Evolutionary conservation across 768 basidiomycete species (phyloP).

Genomic region (Calocera cornea): DNA sequence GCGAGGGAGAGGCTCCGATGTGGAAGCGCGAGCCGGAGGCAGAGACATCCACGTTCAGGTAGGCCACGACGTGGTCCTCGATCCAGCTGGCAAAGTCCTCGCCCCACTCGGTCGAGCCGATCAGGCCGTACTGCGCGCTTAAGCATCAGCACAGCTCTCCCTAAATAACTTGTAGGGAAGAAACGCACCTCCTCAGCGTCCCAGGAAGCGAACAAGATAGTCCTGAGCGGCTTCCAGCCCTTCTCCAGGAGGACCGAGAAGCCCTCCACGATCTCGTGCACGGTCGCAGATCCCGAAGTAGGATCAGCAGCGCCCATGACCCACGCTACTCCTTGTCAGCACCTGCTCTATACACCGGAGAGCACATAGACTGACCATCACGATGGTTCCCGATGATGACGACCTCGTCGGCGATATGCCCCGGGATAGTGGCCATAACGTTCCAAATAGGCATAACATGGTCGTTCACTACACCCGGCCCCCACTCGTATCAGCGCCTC

Average conservation of each 20-base stretch:
- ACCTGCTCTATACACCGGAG: neutral
- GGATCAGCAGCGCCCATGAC: constrained; percentile 74
- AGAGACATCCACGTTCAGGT: constrained; percentile 70
- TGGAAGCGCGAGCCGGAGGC: constrained; percentile 47
- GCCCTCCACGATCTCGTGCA: constrained; percentile 65
- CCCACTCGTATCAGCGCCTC: constrained; percentile 2
- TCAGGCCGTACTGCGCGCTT: constrained; percentile 38
- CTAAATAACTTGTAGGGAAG: too few species aligned
- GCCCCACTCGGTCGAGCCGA: constrained; percentile 86
- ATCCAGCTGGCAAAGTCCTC: constrained; percentile 85
- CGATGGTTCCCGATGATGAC: constrained; percentile 80
- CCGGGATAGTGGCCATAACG: constrained; percentile 68
- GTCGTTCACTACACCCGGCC: constrained; percentile 51
- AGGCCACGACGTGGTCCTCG: constrained; percentile 63
- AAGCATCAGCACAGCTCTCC: too few species aligned
- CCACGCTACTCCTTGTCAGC: constrained; percentile 30
- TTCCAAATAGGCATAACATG: constrained; percentile 87
- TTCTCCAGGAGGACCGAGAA: constrained; percentile 50
- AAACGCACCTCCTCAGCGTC: constrained; percentile 48
- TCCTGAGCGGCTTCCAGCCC: constrained; percentile 77
- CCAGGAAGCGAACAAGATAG: constrained; percentile 61
- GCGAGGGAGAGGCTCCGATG: constrained; percentile 59
- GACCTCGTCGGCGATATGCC: constrained; percentile 70
- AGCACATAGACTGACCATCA: constrained; percentile 42
- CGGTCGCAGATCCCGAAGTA: constrained; percentile 61